Conservation (phyloP, 495 filamentous ascomycete species). For the Aspergillus leporis region DNA sequence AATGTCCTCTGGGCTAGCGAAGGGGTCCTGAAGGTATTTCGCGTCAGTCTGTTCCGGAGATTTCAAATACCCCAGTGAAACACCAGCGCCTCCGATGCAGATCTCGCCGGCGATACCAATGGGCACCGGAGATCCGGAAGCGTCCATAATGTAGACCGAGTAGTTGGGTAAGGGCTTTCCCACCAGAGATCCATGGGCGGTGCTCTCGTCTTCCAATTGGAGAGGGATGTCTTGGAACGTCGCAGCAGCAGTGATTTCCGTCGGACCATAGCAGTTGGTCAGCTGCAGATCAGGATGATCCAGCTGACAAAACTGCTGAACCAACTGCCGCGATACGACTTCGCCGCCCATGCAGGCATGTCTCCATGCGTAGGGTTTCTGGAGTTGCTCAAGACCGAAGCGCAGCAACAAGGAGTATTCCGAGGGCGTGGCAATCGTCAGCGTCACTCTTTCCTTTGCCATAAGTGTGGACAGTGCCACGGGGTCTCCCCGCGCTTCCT, state of each 20-base stretch:
- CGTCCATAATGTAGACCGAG: neutral
- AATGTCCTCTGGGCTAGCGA: neutral
- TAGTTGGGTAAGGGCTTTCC: constrained; percentile 3
- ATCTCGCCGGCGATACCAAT: constrained; percentile 40
- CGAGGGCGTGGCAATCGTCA: constrained; percentile 32
- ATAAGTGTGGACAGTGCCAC: constrained; percentile 27
- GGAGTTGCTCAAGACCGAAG: constrained; percentile 14
- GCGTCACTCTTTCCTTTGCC: constrained; percentile 24
- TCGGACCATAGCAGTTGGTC: constrained; percentile 33
- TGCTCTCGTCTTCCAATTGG: no score
- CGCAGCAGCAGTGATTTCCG: constrained; percentile 20
- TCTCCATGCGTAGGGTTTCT: neutral
- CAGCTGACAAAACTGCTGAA: constrained; percentile 2
- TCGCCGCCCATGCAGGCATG: constrained; percentile 9
- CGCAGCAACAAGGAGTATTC: constrained; percentile 33
- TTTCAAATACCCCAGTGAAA: constrained; percentile 36
- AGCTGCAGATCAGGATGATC: constrained; percentile 12
- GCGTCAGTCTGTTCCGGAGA: constrained; percentile 18
- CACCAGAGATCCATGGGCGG: neutral
- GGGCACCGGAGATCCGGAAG: constrained; percentile 9
- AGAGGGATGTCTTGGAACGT: neutral
- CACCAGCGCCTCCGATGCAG: constrained; percentile 34
- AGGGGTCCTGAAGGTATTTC: constrained; percentile 5
- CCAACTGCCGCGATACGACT: neutral
- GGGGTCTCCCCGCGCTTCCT: constrained; percentile 22